Evolutionary conservation across 1,139 yeast species (phyloP).

Genomic region (Saccharomyces hybrid): DNA sequence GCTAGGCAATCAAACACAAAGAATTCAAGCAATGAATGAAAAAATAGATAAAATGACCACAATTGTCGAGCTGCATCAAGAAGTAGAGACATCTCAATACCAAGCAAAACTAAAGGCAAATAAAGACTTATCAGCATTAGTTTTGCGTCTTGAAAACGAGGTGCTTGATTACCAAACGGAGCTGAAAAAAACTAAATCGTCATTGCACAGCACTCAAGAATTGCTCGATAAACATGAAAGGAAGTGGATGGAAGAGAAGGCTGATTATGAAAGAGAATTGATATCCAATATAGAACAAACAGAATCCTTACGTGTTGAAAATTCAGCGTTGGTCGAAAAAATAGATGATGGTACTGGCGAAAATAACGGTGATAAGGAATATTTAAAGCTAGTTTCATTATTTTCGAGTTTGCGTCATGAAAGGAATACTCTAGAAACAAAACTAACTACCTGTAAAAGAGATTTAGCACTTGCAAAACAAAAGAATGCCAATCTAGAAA

Average conservation of each 20-base stretch:
- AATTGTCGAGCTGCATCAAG: background rate
- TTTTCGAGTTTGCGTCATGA: constrained; percentile 63
- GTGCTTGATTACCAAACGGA: constrained; percentile 35
- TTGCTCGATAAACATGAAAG: constrained; percentile 34
- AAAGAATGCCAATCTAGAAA: constrained; percentile 36
- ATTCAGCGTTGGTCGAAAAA: constrained; percentile 18
- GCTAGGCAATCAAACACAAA: background rate
- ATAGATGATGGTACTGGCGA: constrained; percentile 29
- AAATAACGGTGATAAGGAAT: constrained; percentile 29
- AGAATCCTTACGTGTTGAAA: constrained; percentile 44
- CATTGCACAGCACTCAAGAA: constrained; percentile 31
- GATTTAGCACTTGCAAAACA: constrained; percentile 32
- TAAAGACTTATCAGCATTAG: background rate
- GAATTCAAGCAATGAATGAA: background rate
- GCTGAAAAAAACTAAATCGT: constrained; percentile 33
- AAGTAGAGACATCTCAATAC: background rate
- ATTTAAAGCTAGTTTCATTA: constrained; percentile 27
- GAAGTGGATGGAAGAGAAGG: constrained; percentile 40
- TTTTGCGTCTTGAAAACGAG: constrained; percentile 31
- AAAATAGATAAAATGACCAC: background rate
- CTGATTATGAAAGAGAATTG: constrained; percentile 48
- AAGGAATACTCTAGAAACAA: constrained; percentile 63
- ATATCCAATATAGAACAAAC: constrained; percentile 39
- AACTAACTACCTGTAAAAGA: constrained; percentile 38
- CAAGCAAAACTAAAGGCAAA: background rate